These are phyloP conservation scores for Maudiozyma bulderi DNA, from an alignment of 805 yeast species.

Conservation along the genomic window DNA sequence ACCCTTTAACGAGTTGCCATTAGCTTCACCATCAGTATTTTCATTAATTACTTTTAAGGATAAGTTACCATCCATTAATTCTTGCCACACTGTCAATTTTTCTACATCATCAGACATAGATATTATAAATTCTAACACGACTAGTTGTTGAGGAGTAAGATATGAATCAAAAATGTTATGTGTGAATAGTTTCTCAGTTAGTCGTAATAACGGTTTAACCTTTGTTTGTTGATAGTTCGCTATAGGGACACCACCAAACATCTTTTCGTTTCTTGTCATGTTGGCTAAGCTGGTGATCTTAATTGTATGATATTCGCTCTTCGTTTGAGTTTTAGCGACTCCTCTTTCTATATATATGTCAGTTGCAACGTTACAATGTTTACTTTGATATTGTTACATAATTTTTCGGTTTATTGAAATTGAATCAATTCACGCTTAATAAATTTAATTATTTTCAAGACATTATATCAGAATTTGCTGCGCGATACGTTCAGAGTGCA, in stretches of 20 bases:
- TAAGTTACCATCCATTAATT: constrained; percentile 32
- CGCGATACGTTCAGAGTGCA: too few relatives aligned
- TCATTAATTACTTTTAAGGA: constrained; percentile 16
- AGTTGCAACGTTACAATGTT: too few relatives aligned
- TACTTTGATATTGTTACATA: too few relatives aligned
- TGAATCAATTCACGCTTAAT: too few relatives aligned
- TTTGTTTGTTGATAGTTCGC: constrained; percentile 26
- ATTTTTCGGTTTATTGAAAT: too few relatives aligned
- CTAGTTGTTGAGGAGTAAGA: constrained; percentile 47
- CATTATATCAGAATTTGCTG: too few relatives aligned
- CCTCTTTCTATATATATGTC: too few relatives aligned
- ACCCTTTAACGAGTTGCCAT: constrained; percentile 3
- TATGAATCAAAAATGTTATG: constrained; percentile 38
- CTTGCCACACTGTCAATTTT: constrained; percentile 34
- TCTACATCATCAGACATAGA: constrained; percentile 22
- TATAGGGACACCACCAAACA: constrained; percentile 12
- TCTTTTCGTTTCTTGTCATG: background rate
- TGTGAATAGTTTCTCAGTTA: constrained; percentile 30
- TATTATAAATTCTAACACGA: constrained; percentile 39
- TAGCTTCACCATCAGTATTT: background rate
- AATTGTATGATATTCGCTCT: too few relatives aligned
- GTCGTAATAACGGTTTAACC: constrained; percentile 21
- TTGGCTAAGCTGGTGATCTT: too few relatives aligned
- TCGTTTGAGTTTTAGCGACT: too few relatives aligned
- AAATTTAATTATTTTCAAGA: too few relatives aligned